Conservation (phyloP, 352 stramenopile genomes). For the Phytophthora rubi region DNA sequence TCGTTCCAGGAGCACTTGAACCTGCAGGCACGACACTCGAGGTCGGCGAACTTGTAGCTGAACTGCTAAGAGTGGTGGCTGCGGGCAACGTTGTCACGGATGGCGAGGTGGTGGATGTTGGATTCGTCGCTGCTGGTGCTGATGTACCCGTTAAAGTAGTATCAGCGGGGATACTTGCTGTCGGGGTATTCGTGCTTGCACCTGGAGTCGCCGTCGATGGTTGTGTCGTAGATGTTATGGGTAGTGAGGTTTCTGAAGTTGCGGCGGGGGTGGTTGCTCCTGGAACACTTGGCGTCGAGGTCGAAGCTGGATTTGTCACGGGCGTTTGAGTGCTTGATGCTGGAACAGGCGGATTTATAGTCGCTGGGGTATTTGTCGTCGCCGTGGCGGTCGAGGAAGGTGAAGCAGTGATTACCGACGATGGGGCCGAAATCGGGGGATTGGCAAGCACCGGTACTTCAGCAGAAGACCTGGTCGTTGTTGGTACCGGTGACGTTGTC, state of each 20-base stretch:
- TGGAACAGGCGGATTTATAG: slow-evolving; percentile 1
- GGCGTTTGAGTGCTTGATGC: slow-evolving; percentile 8
- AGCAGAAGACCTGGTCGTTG: background rate
- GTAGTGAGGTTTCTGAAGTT: no score
- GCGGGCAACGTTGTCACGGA: background rate
- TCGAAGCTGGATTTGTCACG: slow-evolving; percentile 6
- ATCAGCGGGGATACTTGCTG: slow-evolving; percentile 6
- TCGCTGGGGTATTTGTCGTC: background rate
- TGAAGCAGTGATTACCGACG: no score
- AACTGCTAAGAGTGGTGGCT: no score
- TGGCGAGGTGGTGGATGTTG: background rate
- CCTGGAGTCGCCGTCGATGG: slow-evolving; percentile 8
- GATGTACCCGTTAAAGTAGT: background rate
- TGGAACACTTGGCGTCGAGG: background rate
- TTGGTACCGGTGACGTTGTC: slow-evolving; percentile 1
- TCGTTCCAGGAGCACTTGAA: slow-evolving; percentile 1
- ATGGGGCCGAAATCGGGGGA: no score
- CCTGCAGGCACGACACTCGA: background rate
- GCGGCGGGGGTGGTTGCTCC: no score
- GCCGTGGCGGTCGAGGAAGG: no score
- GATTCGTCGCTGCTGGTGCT: background rate
- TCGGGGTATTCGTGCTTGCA: background rate
- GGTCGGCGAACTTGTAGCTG: no score
- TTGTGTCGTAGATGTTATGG: background rate
- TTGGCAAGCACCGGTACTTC: no score